Evolutionary conservation across 148 eudicot species (phyloP).

Genomic region (Camellia sinensis): DNA sequence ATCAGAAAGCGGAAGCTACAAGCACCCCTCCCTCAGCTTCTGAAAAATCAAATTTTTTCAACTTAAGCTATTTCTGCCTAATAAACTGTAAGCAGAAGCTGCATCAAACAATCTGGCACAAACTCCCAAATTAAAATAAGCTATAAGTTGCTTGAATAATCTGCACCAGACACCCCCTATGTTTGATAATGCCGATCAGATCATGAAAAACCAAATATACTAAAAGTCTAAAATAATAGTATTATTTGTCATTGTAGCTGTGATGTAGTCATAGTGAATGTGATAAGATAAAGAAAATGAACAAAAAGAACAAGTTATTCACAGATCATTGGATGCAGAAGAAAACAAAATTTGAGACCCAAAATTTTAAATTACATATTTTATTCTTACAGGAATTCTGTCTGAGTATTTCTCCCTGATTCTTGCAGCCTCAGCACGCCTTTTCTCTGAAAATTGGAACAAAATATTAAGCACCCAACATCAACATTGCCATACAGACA

Average conservation of each 20-base stretch:
- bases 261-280: not conserved
- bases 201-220: not conserved
- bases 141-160: no score
- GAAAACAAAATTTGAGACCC: not conserved
- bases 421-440: slow-evolving; percentile 80
- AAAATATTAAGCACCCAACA: slow-evolving; percentile 4
- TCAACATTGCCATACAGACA: no score
- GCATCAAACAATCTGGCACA: no score
- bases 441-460: slow-evolving; percentile 54
- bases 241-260: not conserved
- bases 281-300: no score
- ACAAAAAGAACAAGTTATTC: not conserved
- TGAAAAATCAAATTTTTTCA: no score
- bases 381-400: slow-evolving; percentile 67
- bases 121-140: no score
- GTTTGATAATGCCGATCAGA: not conserved
- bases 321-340: not conserved
- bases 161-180: no score
- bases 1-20: no score
- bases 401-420: slow-evolving; percentile 88
- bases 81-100: no score
- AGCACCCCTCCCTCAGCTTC: no score
- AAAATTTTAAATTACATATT: not conserved
- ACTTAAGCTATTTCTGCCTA: no score
- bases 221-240: no score